Conservation (phyloP, 2,329 filamentous ascomycete species). For the Onygenales sp. region DNA sequence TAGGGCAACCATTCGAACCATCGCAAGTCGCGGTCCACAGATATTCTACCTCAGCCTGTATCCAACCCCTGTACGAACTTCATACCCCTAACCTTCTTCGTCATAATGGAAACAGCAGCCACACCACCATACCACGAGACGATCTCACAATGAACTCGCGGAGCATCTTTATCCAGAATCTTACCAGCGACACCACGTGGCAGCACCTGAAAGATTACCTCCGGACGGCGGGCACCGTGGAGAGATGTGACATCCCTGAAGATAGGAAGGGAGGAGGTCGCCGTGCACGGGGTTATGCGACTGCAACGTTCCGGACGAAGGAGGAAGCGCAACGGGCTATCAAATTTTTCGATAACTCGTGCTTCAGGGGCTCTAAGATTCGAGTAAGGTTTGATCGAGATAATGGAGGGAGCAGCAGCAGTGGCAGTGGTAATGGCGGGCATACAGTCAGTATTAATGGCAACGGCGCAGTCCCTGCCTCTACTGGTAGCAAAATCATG, state of each 20-base stretch:
- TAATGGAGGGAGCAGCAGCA: constrained; percentile 7
- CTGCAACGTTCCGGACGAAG: constrained; percentile 21
- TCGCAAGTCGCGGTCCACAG: constrained; percentile 19
- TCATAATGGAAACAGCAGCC: constrained; percentile 5
- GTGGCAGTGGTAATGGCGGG: neutral
- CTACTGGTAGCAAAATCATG: neutral
- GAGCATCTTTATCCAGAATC: constrained; percentile 18
- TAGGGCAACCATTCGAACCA: constrained; percentile 20
- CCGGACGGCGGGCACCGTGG: constrained; percentile 19
- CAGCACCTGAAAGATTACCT: constrained; percentile 22
- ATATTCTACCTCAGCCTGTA: constrained; percentile 17
- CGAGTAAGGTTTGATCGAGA: constrained; percentile 23
- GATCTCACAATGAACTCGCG: constrained; percentile 3
- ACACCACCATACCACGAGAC: constrained; percentile 4
- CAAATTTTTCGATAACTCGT: constrained; percentile 22
- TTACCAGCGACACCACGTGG: constrained; percentile 20
- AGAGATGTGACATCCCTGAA: constrained; percentile 23
- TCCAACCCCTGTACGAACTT: constrained; percentile 12
- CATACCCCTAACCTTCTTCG: constrained; percentile 8
- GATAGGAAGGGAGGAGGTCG: constrained; percentile 15
- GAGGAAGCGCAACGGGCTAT: constrained; percentile 29
- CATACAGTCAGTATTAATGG: neutral
- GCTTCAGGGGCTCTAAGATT: constrained; percentile 24
- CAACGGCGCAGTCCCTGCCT: neutral
- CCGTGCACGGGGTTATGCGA: constrained; percentile 16